Evolutionary conservation across 2,329 filamentous ascomycete genomes (phyloP).

Genomic region (Bertia moriformis): DNA sequence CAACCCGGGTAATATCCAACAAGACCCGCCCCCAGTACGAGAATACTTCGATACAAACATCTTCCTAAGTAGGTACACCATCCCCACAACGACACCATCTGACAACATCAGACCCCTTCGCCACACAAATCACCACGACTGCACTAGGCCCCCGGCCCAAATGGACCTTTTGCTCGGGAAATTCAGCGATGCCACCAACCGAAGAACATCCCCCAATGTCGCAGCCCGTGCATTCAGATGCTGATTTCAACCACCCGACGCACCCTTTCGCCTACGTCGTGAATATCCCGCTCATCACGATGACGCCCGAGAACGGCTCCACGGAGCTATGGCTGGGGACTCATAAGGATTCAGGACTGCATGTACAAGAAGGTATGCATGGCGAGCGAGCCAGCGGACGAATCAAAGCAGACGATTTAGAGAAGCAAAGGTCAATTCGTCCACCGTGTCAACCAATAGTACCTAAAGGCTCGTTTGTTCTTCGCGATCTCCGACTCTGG

Average conservation of each 20-base stretch:
- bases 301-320: constrained; percentile 34
- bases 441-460: constrained; percentile 33
- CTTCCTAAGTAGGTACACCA: constrained; percentile 30
- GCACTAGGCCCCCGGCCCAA: constrained; percentile 37
- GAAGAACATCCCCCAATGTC: constrained; percentile 20
- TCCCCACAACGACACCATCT: not conserved
- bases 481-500: constrained; percentile 47
- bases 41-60: constrained; percentile 32
- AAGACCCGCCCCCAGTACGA: constrained; percentile 36
- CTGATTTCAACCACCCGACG: constrained; percentile 37
- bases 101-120: constrained; percentile 27
- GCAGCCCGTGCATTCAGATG: constrained; percentile 44
- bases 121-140: constrained; percentile 37
- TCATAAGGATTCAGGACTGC: constrained; percentile 17
- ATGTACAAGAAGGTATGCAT: constrained; percentile 30
- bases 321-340: constrained; percentile 48
- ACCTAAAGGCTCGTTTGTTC: constrained; percentile 36
- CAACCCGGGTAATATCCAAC: constrained; percentile 46
- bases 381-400: constrained; percentile 35
- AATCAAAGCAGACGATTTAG: constrained; percentile 25
- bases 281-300: constrained; percentile 35
- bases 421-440: constrained; percentile 16
- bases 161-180: constrained; percentile 43
- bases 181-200: constrained; percentile 36
- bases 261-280: constrained; percentile 39